These are phyloP conservation scores for Talaromyces islandicus DNA, from an alignment of 2,329 filamentous ascomycete genomes.

Conservation along the genomic window DNA sequence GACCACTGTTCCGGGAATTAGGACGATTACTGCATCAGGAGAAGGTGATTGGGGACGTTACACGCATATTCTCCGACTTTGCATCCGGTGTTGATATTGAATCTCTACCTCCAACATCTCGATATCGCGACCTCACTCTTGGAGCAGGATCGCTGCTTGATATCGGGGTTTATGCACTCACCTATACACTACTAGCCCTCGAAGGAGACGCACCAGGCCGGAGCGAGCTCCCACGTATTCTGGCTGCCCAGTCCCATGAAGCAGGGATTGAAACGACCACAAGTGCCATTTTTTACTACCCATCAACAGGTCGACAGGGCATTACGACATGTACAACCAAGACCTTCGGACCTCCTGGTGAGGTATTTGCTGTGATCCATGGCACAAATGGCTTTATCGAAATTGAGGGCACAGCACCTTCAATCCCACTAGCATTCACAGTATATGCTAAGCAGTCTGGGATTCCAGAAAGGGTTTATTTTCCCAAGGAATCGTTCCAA, in stretches of 20 bases:
- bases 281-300: neutral
- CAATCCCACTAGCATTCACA: neutral
- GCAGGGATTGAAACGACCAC: neutral
- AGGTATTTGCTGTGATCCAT: neutral
- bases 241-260: neutral
- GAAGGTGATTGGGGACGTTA: neutral
- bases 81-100: neutral
- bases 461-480: neutral
- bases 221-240: neutral
- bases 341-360: neutral
- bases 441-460: neutral
- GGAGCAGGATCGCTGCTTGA: neutral
- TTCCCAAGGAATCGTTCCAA: neutral
- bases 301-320: neutral
- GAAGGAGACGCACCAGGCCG: neutral
- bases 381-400: neutral
- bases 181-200: neutral
- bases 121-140: neutral
- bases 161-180: neutral
- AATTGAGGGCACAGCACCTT: neutral
- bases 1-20: too few relatives aligned
- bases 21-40: neutral
- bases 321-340: neutral
- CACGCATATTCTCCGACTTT: constrained; percentile 1
- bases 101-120: neutral